Evolutionary conservation across 1,284 basidiomycete species (phyloP).

Genomic region (Cystobasidium pallidum): DNA sequence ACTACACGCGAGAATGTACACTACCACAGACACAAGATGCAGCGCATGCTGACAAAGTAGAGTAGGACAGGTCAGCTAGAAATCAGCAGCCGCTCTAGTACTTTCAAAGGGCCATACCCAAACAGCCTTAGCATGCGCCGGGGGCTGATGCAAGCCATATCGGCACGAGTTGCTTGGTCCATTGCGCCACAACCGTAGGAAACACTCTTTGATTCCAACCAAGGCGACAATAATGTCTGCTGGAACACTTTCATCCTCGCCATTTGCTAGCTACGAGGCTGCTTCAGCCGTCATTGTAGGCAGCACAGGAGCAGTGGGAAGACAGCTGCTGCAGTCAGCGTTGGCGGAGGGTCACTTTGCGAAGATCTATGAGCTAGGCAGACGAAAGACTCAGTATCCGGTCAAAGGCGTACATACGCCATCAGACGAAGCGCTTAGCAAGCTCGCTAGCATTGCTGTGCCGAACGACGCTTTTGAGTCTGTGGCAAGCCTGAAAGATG

Average conservation of each 20-base stretch:
- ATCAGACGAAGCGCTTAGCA: conserved; percentile 58
- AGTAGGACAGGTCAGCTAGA: too few species aligned
- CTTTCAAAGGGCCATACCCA: too few species aligned
- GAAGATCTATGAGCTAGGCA: conserved; percentile 68
- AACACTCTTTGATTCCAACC: too few species aligned
- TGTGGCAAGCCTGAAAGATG: conserved; percentile 58
- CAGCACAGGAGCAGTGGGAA: conserved; percentile 67
- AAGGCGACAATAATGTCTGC: neutral
- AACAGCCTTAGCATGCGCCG: too few species aligned
- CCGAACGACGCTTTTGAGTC: conserved; percentile 61
- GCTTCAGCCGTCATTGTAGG: conserved; percentile 62
- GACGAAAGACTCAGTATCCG: conserved; percentile 61
- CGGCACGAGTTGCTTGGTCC: neutral
- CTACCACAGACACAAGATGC: neutral
- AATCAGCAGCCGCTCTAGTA: too few species aligned
- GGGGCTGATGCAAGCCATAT: neutral
- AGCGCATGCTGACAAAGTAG: too few species aligned
- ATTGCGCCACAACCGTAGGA: neutral
- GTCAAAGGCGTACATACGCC: conserved; percentile 55
- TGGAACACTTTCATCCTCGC: conserved; percentile 1
- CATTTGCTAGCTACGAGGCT: conserved; percentile 6
- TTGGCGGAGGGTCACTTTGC: conserved; percentile 63
- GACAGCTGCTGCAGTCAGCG: conserved; percentile 64
- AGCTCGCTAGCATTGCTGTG: conserved; percentile 68
- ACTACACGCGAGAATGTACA: too few species aligned